Evolutionary conservation across 129 eudicot species (phyloP).

Genomic region (Oenanthe sinensis): DNA sequence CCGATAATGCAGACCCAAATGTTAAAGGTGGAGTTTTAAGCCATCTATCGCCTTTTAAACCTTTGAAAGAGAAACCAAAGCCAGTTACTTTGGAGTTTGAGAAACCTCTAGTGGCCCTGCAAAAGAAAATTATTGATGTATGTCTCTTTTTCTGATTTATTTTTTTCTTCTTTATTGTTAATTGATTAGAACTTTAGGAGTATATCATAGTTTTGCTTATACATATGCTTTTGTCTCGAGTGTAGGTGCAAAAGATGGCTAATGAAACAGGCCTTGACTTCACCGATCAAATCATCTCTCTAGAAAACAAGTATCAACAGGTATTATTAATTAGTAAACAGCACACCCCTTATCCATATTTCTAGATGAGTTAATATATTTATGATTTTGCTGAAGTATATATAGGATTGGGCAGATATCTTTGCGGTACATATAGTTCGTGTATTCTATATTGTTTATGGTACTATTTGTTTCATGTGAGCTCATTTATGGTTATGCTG

Average conservation of each 20-base stretch:
- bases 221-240: conserved; percentile 5
- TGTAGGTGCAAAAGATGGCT: conserved; percentile 89
- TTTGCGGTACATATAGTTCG: background rate
- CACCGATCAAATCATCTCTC: conserved; percentile 56
- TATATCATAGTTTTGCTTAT: conserved; percentile 4
- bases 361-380: background rate
- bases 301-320: conserved; percentile 80
- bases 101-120: conserved; percentile 76
- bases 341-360: background rate
- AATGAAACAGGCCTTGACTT: conserved; percentile 86
- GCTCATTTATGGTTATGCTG: background rate
- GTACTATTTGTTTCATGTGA: background rate
- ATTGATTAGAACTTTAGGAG: background rate
- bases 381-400: background rate
- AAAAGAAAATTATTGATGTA: conserved; percentile 74
- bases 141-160: background rate
- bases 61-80: conserved; percentile 70
- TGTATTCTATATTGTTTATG: background rate
- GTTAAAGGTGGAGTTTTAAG: conserved; percentile 82
- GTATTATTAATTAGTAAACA: conserved; percentile 25
- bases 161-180: background rate
- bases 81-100: conserved; percentile 85
- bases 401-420: background rate
- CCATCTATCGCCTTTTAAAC: conserved; percentile 82
- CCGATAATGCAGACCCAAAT: conserved; percentile 65